Evolutionary conservation across 306 rosid species (phyloP).

Genomic region (Castanea mollissima): DNA sequence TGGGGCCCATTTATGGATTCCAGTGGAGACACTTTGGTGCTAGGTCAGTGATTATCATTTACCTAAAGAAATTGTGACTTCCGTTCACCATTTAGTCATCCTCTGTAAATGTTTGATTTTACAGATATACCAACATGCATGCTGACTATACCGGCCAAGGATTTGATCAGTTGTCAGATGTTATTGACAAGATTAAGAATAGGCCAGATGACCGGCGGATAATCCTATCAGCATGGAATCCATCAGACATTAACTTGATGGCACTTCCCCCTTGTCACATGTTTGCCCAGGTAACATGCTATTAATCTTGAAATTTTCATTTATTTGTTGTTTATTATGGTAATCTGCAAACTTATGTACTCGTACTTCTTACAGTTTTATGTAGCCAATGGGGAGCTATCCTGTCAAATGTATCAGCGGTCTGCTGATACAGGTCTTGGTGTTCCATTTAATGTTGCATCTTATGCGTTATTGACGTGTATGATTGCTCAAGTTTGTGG

Average conservation of each 20-base stretch:
- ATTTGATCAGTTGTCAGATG: constrained; percentile 24
- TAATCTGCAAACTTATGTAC: neutral
- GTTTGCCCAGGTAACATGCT: constrained; percentile 9
- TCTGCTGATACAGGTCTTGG: constrained; percentile 18
- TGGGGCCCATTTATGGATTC: constrained; percentile 16
- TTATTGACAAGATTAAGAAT: constrained; percentile 17
- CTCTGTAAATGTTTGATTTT: neutral
- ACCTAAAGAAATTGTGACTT: neutral
- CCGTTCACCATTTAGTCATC: neutral
- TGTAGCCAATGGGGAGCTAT: constrained; percentile 30
- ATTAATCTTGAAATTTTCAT: neutral
- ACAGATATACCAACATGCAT: constrained; percentile 10
- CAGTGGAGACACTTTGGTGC: constrained; percentile 6
- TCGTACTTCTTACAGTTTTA: constrained; percentile 3
- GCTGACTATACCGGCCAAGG: constrained; percentile 11
- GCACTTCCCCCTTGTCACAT: constrained; percentile 12
- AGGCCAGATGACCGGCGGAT: constrained; percentile 17
- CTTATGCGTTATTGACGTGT: constrained; percentile 20
- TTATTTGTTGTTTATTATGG: neutral
- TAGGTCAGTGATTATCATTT: neutral
- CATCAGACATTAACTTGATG: constrained; percentile 15
- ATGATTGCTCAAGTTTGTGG: constrained; percentile 30
- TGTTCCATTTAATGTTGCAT: constrained; percentile 18
- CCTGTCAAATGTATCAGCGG: constrained; percentile 25
- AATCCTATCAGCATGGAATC: constrained; percentile 21